Evolutionary conservation across 1,139 yeast genomes (phyloP).

Genomic region (Sugiyamaella sp.): DNA sequence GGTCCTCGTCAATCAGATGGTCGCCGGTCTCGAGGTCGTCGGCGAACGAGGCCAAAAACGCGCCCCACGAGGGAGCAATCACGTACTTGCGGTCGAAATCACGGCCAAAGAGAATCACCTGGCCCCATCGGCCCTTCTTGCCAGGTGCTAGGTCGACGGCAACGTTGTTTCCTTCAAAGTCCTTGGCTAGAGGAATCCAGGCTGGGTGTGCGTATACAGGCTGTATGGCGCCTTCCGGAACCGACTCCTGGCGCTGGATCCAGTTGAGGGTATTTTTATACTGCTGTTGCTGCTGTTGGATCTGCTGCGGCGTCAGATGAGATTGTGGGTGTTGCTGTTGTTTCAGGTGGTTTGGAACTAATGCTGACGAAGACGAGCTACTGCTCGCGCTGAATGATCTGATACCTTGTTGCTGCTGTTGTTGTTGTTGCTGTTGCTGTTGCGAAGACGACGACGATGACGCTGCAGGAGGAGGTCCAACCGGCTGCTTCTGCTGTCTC

Average conservation of each 20-base stretch:
- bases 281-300: conserved; percentile 19
- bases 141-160: conserved; percentile 91
- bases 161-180: conserved; percentile 84
- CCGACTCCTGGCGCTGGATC: conserved; percentile 57
- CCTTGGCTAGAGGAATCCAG: conserved; percentile 92
- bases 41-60: conserved; percentile 75
- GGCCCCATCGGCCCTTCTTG: conserved; percentile 72
- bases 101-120: conserved; percentile 83
- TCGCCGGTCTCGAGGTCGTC: conserved; percentile 81
- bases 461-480: not conserved
- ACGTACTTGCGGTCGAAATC: conserved; percentile 84
- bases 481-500: conserved; percentile 21
- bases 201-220: conserved; percentile 78
- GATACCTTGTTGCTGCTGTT: conserved; percentile 15
- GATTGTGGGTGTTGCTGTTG: conserved; percentile 16
- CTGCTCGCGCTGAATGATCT: conserved; percentile 5
- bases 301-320: conserved; percentile 15
- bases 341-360: conserved; percentile 21
- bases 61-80: conserved; percentile 83
- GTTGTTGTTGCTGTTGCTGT: conserved; percentile 25
- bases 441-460: conserved; percentile 6
- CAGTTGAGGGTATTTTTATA: conserved; percentile 29
- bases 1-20: conserved; percentile 66
- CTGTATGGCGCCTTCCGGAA: conserved; percentile 75
- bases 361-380: conserved; percentile 19